Evolutionary conservation across 1,139 yeast species (phyloP).

Genomic region (Yamadazyma dushanensis): DNA sequence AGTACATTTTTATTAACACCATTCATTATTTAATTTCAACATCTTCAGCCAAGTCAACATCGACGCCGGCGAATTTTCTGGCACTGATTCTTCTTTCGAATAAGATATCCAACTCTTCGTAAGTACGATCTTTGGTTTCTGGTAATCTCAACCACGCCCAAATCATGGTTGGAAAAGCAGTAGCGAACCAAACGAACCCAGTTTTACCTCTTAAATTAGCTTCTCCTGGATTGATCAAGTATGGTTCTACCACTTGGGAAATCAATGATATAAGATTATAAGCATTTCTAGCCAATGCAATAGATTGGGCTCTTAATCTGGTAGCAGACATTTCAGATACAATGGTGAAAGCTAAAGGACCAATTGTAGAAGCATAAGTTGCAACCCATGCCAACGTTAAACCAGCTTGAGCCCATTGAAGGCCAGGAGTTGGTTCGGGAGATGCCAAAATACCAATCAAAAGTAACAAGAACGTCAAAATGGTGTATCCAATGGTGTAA

Average conservation of each 20-base stretch:
- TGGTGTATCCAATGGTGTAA: slow-evolving; percentile 22
- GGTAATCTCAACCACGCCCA: slow-evolving; percentile 27
- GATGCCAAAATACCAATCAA: slow-evolving; percentile 41
- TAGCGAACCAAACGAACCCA: slow-evolving; percentile 41
- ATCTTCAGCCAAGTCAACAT: slow-evolving; percentile 13
- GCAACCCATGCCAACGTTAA: slow-evolving; percentile 26
- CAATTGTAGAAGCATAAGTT: slow-evolving; percentile 24
- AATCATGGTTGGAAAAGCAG: slow-evolving; percentile 26
- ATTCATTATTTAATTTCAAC: slow-evolving; percentile 4
- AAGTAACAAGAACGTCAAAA: slow-evolving; percentile 35
- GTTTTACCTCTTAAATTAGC: slow-evolving; percentile 27
- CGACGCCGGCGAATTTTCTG: slow-evolving; percentile 18
- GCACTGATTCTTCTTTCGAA: slow-evolving; percentile 22
- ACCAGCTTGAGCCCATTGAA: slow-evolving; percentile 26
- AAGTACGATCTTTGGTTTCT: slow-evolving; percentile 24
- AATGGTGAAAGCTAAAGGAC: slow-evolving; percentile 26
- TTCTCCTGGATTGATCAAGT: slow-evolving; percentile 24
- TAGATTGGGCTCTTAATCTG: slow-evolving; percentile 25
- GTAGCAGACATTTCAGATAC: slow-evolving; percentile 26
- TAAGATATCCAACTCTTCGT: slow-evolving; percentile 25
- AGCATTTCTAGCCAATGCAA: slow-evolving; percentile 25
- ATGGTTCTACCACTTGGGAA: slow-evolving; percentile 26
- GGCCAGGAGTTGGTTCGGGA: slow-evolving; percentile 19
- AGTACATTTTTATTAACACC: not conserved
- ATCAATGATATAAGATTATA: slow-evolving; percentile 22